Percentiles rank a stretch among this genome's conserved stretches.
Evolutionary conservation across 2,329 filamentous ascomycete genomes (phyloP).

Genomic region (Sporothrix protearum): DNA sequence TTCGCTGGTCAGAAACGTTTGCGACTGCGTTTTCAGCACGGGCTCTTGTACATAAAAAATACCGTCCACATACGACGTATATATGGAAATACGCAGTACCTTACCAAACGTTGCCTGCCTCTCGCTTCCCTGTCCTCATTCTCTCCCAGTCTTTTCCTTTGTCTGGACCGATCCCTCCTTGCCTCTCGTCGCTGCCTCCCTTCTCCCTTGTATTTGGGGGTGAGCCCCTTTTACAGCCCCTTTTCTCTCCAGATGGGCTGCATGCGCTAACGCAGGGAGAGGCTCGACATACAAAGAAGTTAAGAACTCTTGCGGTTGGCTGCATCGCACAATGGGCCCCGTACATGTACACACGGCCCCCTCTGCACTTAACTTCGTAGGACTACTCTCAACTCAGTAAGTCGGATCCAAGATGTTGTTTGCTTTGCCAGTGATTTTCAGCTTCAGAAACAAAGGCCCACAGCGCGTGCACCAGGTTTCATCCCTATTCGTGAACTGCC

Average conservation of each 20-base stretch:
- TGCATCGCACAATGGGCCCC: not conserved
- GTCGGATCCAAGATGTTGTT: not conserved
- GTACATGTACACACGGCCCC: not conserved
- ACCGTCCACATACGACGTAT: no score
- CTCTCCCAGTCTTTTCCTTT: not conserved
- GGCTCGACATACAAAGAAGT: no score
- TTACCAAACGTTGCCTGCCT: not conserved
- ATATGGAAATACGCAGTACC: no score
- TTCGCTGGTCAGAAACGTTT: no score
- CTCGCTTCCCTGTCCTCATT: not conserved
- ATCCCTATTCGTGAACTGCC: conserved; percentile 4
- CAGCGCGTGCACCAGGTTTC: conserved; percentile 16
- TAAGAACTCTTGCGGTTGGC: not conserved
- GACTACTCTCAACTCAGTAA: no score
- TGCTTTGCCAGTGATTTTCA: not conserved
- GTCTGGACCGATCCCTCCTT: not conserved
- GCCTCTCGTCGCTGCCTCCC: not conserved
- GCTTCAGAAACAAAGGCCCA: not conserved
- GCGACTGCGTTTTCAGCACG: no score
- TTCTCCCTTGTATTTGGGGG: not conserved
- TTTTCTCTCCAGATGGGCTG: not conserved
- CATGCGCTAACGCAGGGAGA: conserved; percentile 23
- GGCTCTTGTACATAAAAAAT: no score
- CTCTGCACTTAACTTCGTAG: no score
- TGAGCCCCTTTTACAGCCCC: not conserved